Conservation (phyloP, 257 asterid species). For the Cinchona pubescens region DNA sequence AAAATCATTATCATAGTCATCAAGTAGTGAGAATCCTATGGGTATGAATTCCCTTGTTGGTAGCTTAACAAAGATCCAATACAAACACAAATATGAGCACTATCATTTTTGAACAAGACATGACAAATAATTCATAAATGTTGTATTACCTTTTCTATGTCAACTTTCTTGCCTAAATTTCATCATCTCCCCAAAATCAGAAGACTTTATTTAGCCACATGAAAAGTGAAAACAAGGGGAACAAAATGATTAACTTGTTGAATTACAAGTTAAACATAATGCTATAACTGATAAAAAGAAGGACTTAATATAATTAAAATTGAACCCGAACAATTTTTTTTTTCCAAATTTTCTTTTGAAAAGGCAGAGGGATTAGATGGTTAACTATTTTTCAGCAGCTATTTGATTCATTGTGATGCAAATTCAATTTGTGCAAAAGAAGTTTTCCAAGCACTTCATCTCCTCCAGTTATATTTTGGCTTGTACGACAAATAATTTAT, state of each 20-base stretch:
- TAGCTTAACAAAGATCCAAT: conserved; percentile 49
- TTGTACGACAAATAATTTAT: background rate
- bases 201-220: conserved; percentile 4
- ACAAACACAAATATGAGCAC: conserved; percentile 25
- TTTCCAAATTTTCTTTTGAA: too few species aligned
- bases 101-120: conserved; percentile 4
- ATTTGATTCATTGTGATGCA: background rate
- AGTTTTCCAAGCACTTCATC: background rate
- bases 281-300: background rate
- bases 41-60: conserved; percentile 36
- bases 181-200: conserved; percentile 34
- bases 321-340: background rate
- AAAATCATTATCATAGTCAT: conserved; percentile 21
- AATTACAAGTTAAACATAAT: too few species aligned
- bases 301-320: background rate
- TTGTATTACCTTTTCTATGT: conserved; percentile 63
- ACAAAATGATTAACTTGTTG: background rate
- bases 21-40: conserved; percentile 35
- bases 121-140: conserved; percentile 13
- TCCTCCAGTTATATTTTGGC: background rate
- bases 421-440: background rate
- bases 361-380: background rate
- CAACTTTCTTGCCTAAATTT: conserved; percentile 67
- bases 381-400: background rate
- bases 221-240: background rate